Evolutionary conservation across 2,329 filamentous ascomycete species (phyloP).

Genomic region (Phoma sp.): DNA sequence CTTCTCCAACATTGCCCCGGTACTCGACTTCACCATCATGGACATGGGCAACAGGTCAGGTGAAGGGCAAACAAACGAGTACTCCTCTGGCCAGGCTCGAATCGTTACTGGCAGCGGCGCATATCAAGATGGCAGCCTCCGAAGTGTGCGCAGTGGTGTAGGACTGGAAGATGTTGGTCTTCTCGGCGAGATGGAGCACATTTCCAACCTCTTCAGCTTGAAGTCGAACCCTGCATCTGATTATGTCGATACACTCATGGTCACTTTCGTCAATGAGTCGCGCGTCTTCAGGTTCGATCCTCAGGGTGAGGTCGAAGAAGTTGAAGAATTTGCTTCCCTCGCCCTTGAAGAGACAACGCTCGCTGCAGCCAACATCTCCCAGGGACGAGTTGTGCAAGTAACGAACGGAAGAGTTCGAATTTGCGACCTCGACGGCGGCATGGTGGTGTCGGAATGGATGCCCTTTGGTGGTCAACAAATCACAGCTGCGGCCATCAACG

Average conservation of each 20-base stretch:
- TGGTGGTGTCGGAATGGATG: constrained; percentile 66
- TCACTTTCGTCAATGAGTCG: constrained; percentile 84
- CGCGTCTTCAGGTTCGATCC: constrained; percentile 78
- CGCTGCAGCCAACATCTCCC: constrained; percentile 68
- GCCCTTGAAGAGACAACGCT: constrained; percentile 74
- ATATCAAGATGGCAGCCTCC: constrained; percentile 83
- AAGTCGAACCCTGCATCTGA: constrained; percentile 57
- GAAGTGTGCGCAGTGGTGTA: constrained; percentile 92
- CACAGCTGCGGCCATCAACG: constrained; percentile 78
- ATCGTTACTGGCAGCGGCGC: constrained; percentile 93
- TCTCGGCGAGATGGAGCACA: constrained; percentile 77
- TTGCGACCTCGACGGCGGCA: constrained; percentile 63
- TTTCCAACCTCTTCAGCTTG: constrained; percentile 75
- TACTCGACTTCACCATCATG: constrained; percentile 94
- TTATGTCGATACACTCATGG: constrained; percentile 73
- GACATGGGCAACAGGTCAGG: constrained; percentile 88
- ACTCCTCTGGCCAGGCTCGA: constrained; percentile 91
- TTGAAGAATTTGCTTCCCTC: constrained; percentile 77
- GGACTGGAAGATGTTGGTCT: constrained; percentile 87
- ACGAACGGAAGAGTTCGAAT: constrained; percentile 70
- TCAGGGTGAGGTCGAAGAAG: constrained; percentile 82
- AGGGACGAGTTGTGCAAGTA: constrained; percentile 74
- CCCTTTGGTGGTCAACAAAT: constrained; percentile 62
- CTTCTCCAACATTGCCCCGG: constrained; percentile 84
- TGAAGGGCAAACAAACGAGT: constrained; percentile 82